These are phyloP conservation scores for Escovopsis sp. DNA, from an alignment of 2,329 filamentous ascomycete genomes.

Conservation along the genomic window DNA sequence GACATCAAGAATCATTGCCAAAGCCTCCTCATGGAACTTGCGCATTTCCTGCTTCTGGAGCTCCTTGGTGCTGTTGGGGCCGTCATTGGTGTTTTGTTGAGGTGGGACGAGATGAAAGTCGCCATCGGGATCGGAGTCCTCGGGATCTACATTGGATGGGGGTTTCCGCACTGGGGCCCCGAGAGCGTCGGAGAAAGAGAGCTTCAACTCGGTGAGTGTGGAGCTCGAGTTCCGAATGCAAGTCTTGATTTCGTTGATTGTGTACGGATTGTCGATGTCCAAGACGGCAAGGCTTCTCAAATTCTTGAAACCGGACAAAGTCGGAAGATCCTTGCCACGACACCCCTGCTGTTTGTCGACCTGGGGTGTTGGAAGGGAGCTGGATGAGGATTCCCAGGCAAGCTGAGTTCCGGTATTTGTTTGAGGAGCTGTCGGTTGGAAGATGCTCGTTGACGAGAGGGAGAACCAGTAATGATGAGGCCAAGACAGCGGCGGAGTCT, in stretches of 20 bases:
- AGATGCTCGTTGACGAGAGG: slow-evolving; percentile 7
- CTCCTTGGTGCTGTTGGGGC: slow-evolving; percentile 27
- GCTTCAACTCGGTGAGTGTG: slow-evolving; percentile 37
- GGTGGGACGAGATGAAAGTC: slow-evolving; percentile 34
- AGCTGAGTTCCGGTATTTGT: slow-evolving; percentile 12
- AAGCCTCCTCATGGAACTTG: slow-evolving; percentile 37
- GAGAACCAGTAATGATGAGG: too few relatives aligned
- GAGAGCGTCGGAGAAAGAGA: slow-evolving; percentile 43
- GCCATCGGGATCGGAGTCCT: slow-evolving; percentile 40
- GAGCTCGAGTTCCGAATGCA: slow-evolving; percentile 41
- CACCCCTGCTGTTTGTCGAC: slow-evolving; percentile 16
- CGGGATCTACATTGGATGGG: slow-evolving; percentile 24
- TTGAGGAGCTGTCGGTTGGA: slow-evolving; percentile 7
- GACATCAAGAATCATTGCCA: slow-evolving; percentile 38
- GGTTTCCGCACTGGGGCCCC: slow-evolving; percentile 27
- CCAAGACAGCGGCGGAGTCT: too few relatives aligned
- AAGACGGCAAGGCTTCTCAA: slow-evolving; percentile 39
- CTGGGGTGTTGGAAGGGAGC: slow-evolving; percentile 21
- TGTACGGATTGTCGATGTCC: slow-evolving; percentile 45
- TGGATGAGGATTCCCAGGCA: slow-evolving; percentile 19
- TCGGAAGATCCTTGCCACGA: slow-evolving; percentile 29
- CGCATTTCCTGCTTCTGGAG: slow-evolving; percentile 37
- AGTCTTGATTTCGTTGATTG: slow-evolving; percentile 38
- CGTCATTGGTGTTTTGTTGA: slow-evolving; percentile 16
- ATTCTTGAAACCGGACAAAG: slow-evolving; percentile 41